Evolutionary conservation across 768 basidiomycete genomes (phyloP), one percentile per base, ranked within the genome.

Genomic region (Naganishia kalamii): DNA sequence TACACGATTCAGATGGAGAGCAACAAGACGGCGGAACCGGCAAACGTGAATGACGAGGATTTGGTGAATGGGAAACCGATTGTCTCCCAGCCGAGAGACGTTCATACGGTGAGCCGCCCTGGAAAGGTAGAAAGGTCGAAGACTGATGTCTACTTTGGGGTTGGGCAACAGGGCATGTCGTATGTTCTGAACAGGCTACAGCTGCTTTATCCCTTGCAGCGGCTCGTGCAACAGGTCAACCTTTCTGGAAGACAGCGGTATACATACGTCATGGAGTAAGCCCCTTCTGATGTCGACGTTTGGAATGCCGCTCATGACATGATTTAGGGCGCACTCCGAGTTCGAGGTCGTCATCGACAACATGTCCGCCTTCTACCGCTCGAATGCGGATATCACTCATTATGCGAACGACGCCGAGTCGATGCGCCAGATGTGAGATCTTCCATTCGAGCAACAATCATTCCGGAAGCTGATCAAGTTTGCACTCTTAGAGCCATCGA

Each of bases 81-180:
- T 4, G 30, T 60, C 8, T 49, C 64, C 2, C 37, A 65, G 35
- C 64, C 64, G 12, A 59, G 30, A 33, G 50, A 65, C 13, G 64
- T 65, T 41, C 43, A 50, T n/a, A 65, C 64, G 29, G 64, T 65
- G 21, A 60, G 64, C n/a, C n/a, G n/a, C n/a, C n/a, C n/a, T n/a
- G n/a, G n/a, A n/a, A n/a, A n/a, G n/a, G n/a, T n/a, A n/a, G n/a
- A n/a, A n/a, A n/a, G n/a, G n/a, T n/a, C n/a, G n/a, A n/a, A n/a
- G n/a, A n/a, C n/a, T n/a, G n/a, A n/a, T n/a, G n/a, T n/a, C 33
- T 23, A 41, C 35, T 41, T 60, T 57, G 19, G 4, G 13, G 6
- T 37, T 35, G 29, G 4, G 1, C 3, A 37, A 4, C 29, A 65
- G 64, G 40, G 44, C 30, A 65, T 65, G 64, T 59, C 52, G 3